Conservation (phyloP, 2,329 filamentous ascomycete species). For the Phyllosticta citrichinensis region DNA sequence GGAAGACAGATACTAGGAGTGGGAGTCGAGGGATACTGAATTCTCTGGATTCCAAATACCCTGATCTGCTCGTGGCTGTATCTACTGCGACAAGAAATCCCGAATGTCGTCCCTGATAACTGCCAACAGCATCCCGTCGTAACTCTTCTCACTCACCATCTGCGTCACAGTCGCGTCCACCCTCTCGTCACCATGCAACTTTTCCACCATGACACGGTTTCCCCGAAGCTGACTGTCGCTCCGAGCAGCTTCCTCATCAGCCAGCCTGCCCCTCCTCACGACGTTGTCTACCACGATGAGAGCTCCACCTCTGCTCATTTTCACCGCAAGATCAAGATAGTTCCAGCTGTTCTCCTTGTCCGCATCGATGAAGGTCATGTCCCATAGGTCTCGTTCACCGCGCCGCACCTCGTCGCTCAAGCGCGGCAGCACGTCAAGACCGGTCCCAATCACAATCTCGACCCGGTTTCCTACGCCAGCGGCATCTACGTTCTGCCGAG, state of each 20-base stretch:
- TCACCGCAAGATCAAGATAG: conserved; percentile 38
- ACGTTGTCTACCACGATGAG: conserved; percentile 44
- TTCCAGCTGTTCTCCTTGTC: conserved; percentile 41
- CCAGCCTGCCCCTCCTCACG: conserved; percentile 32
- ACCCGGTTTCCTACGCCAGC: conserved; percentile 34
- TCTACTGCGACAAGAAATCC: not conserved
- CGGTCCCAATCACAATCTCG: conserved; percentile 37
- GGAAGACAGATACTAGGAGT: no score
- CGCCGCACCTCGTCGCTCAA: conserved; percentile 32
- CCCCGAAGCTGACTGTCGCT: conserved; percentile 20
- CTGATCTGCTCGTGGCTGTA: no score
- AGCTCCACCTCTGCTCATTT: conserved; percentile 30
- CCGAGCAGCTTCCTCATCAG: conserved; percentile 17
- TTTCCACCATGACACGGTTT: conserved; percentile 32
- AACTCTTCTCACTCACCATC: conserved; percentile 38
- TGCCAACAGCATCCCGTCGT: conserved; percentile 37
- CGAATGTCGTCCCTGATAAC: conserved; percentile 21
- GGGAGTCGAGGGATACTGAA: not conserved
- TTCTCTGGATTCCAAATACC: not conserved
- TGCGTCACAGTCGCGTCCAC: conserved; percentile 36
- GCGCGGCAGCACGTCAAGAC: conserved; percentile 32
- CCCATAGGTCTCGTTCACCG: conserved; percentile 33
- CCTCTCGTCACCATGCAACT: conserved; percentile 31
- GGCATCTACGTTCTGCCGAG: conserved; percentile 34
- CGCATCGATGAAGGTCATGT: conserved; percentile 41